Conservation (phyloP, 768 basidiomycete genomes). For the Mycena vulgaris region DNA sequence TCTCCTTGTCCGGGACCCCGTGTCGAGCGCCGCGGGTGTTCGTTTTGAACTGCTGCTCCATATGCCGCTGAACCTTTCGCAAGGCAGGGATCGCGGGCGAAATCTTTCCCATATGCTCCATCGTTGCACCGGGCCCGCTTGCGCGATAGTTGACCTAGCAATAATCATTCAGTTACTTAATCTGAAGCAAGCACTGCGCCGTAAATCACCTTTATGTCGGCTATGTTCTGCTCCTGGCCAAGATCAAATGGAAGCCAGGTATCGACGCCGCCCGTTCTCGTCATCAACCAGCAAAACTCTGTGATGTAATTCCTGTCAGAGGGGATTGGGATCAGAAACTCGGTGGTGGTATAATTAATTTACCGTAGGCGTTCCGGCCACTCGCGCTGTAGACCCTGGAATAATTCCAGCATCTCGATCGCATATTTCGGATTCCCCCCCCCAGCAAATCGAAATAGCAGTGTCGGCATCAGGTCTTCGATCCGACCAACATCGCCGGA, state of each 20-base stretch:
- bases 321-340: no score
- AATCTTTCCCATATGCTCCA: slow-evolving; percentile 34
- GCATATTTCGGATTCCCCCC: slow-evolving; percentile 46
- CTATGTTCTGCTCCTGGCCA: slow-evolving; percentile 37
- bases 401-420: slow-evolving; percentile 45
- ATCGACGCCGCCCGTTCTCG: slow-evolving; percentile 2
- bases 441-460: slow-evolving; percentile 45
- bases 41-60: slow-evolving; percentile 38
- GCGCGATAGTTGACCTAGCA: slow-evolving; percentile 25
- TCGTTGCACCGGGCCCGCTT: slow-evolving; percentile 37
- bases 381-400: slow-evolving; percentile 46
- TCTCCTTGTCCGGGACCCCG: slow-evolving; percentile 32
- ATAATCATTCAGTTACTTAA: background rate
- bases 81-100: slow-evolving; percentile 40
- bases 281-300: slow-evolving; percentile 35
- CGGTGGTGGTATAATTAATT: background rate
- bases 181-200: background rate
- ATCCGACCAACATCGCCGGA: slow-evolving; percentile 44
- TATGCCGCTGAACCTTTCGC: slow-evolving; percentile 33
- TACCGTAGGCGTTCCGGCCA: slow-evolving; percentile 41
- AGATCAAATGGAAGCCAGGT: slow-evolving; percentile 31
- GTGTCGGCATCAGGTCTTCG: slow-evolving; percentile 41
- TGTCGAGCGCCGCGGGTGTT: slow-evolving; percentile 26
- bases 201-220: slow-evolving; percentile 35
- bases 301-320: slow-evolving; percentile 23